phyloP scores from a whole-genome alignment of 2,329 filamentous ascomycete species.

The Nannizziopsis barbatae region DNA sequence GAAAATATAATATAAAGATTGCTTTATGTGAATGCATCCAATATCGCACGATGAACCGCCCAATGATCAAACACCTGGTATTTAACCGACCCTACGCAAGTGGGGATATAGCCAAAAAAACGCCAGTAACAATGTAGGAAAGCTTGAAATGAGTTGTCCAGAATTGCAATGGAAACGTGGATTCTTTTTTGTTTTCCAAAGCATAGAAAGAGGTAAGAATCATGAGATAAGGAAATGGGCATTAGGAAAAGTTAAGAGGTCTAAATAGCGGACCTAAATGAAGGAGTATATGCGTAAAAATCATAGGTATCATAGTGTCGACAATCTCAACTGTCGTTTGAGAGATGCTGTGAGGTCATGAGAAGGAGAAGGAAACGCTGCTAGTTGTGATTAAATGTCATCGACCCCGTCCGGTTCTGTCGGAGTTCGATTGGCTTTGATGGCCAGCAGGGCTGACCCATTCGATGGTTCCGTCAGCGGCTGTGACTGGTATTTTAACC shows the following conservation, averaged over 20 bases:
- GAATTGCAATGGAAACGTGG: background rate
- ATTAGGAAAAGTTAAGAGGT: background rate
- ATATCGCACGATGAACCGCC: background rate
- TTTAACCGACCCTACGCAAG: background rate
- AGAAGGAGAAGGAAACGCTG: background rate
- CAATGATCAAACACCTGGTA: constrained; percentile 4
- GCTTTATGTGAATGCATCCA: constrained; percentile 1
- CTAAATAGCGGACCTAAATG: background rate
- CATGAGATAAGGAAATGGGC: background rate
- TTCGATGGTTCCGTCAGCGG: constrained; percentile 26
- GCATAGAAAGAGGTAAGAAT: background rate
- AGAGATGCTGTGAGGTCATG: background rate
- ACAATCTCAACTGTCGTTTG: background rate
- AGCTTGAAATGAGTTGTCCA: background rate
- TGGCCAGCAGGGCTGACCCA: constrained; percentile 23
- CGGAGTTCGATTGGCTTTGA: constrained; percentile 23
- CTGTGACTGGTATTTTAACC: constrained; percentile 32
- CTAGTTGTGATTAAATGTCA: constrained; percentile 15
- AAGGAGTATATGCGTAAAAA: background rate
- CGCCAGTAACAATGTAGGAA: constrained; percentile 2
- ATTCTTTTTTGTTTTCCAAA: background rate
- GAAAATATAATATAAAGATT: constrained; percentile 2
- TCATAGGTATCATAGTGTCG: constrained; percentile 4
- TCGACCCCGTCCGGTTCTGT: constrained; percentile 26
- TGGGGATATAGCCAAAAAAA: background rate